Conservation (phyloP, 176 grass and related monocot genomes). For the Tuctoria greenei region DNA sequence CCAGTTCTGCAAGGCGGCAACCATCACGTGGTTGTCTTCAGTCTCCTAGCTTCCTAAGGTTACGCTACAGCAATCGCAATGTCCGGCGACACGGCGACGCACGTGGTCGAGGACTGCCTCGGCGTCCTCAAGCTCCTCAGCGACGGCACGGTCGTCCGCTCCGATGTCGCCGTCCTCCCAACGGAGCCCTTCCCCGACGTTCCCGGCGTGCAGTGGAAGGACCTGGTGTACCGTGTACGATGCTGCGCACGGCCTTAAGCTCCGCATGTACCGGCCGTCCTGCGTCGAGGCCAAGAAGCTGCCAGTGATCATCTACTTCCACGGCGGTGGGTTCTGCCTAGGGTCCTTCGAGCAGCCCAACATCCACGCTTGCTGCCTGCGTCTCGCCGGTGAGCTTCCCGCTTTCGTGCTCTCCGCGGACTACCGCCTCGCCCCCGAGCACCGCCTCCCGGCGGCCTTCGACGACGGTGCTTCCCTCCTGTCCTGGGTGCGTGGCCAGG, state of each 20-base stretch:
- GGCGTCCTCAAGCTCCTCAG: neutral
- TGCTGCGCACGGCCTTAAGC: slow-evolving; percentile 22
- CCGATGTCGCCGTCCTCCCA: neutral
- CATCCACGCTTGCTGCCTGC: slow-evolving; percentile 32
- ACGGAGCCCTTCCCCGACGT: neutral
- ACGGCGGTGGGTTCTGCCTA: slow-evolving; percentile 36
- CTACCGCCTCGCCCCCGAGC: slow-evolving; percentile 81
- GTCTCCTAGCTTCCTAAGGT: no score
- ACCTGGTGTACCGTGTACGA: slow-evolving; percentile 36
- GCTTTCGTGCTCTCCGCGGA: slow-evolving; percentile 44
- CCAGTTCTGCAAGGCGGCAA: neutral
- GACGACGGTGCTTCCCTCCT: slow-evolving; percentile 46
- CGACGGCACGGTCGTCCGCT: neutral
- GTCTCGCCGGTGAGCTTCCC: slow-evolving; percentile 22
- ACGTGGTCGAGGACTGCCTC: neutral
- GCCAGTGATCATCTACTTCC: slow-evolving; percentile 45
- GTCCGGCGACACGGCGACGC: neutral
- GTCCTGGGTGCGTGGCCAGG: slow-evolving; percentile 32
- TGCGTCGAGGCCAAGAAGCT: neutral
- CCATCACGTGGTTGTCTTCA: no score
- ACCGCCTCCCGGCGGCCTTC: slow-evolving; percentile 63
- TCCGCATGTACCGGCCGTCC: slow-evolving; percentile 33
- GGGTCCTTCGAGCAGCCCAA: slow-evolving; percentile 2
- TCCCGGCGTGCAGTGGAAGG: slow-evolving; percentile 33
- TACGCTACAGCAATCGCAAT: neutral